Conservation (phyloP, 805 yeast genomes). For the Kazachstania taianensis region DNA sequence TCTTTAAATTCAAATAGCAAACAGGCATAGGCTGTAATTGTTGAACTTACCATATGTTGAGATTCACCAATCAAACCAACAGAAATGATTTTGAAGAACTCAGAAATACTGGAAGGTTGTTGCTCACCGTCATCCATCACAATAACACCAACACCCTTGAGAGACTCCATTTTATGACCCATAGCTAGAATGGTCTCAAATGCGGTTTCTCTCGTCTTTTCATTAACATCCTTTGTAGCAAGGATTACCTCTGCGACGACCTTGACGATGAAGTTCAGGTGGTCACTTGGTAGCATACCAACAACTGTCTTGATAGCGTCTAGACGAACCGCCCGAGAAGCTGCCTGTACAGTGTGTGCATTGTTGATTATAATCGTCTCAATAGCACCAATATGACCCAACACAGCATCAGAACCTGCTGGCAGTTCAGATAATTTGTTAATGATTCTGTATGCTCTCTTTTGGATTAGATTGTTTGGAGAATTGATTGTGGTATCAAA, state of each 20-base stretch:
- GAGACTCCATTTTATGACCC: conserved; percentile 61
- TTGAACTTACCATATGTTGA: conserved; percentile 95
- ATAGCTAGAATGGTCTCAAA: conserved; percentile 65
- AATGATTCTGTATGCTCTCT: conserved; percentile 77
- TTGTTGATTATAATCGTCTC: conserved; percentile 47
- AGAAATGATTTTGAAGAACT: conserved; percentile 83
- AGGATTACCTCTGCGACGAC: conserved; percentile 80
- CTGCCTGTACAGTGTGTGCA: conserved; percentile 37
- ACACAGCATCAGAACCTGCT: conserved; percentile 46
- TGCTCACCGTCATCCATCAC: conserved; percentile 35
- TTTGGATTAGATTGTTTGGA: conserved; percentile 64
- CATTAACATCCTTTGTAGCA: conserved; percentile 86
- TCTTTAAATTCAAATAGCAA: conserved; percentile 77
- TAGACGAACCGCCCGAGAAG: conserved; percentile 76
- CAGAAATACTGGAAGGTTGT: conserved; percentile 53
- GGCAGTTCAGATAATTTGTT: conserved; percentile 62
- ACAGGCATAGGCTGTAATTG: conserved; percentile 82
- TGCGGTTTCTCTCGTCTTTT: conserved; percentile 76
- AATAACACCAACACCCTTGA: conserved; percentile 51
- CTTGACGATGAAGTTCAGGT: conserved; percentile 70
- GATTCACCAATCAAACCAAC: conserved; percentile 94
- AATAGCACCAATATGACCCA: conserved; percentile 45
- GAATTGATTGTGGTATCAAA: conserved; percentile 57
- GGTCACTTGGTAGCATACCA: conserved; percentile 49
- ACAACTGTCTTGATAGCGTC: conserved; percentile 54